Evolutionary conservation across 768 basidiomycete genomes (phyloP).

Genomic region (Dacryopinax primogenitus): DNA sequence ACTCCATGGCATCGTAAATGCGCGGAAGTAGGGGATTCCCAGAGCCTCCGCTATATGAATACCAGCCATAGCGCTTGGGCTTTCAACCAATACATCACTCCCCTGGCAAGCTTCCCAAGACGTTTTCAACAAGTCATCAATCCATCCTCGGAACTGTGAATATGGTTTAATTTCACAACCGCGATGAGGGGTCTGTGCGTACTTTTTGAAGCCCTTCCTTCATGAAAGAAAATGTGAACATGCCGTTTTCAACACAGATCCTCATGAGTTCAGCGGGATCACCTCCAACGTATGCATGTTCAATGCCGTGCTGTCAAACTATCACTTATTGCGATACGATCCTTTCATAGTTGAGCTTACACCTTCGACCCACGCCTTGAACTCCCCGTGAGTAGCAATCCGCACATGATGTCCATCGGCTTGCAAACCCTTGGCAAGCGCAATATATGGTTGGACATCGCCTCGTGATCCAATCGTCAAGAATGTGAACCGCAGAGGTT

Average conservation of each 20-base stretch:
- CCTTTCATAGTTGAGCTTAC: constrained; percentile 36
- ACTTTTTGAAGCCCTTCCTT: constrained; percentile 84
- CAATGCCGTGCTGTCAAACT: constrained; percentile 70
- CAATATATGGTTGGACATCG: constrained; percentile 97
- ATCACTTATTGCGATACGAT: background rate
- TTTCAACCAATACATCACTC: constrained; percentile 86
- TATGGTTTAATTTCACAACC: too few relatives aligned
- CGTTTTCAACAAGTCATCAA: constrained; percentile 88
- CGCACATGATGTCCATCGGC: constrained; percentile 77
- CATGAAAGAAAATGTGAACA: constrained; percentile 88
- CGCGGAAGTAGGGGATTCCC: constrained; percentile 83
- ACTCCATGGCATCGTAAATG: constrained; percentile 97
- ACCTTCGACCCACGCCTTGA: constrained; percentile 86
- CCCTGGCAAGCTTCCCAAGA: constrained; percentile 95
- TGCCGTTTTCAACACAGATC: constrained; percentile 96
- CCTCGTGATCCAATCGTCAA: constrained; percentile 92
- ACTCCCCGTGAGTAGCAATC: constrained; percentile 94
- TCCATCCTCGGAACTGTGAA: constrained; percentile 84
- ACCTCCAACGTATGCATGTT: constrained; percentile 85
- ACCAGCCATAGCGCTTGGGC: constrained; percentile 94
- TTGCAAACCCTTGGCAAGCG: constrained; percentile 81
- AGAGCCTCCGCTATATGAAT: constrained; percentile 95
- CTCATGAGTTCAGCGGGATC: constrained; percentile 97
- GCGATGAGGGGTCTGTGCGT: constrained; percentile 13
- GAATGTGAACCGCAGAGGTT: constrained; percentile 80